Conservation (phyloP, 495 filamentous ascomycete species). For the Neurospora sublineolata region DNA sequence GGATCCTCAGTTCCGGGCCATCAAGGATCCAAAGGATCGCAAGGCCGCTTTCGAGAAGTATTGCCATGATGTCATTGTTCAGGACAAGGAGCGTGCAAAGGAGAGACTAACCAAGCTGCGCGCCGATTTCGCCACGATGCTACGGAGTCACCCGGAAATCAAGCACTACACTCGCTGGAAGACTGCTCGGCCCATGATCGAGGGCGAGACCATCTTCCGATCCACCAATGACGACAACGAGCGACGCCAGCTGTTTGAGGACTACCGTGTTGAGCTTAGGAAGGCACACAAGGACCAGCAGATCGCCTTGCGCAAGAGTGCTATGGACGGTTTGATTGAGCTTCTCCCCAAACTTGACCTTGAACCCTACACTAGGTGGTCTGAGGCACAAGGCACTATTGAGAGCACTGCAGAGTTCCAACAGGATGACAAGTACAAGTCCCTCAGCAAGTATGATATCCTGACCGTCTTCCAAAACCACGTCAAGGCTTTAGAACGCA, state of each 20-base stretch:
- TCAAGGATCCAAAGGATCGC: slow-evolving; percentile 88
- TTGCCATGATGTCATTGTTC: slow-evolving; percentile 73
- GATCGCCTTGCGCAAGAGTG: slow-evolving; percentile 57
- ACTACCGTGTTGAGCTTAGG: slow-evolving; percentile 78
- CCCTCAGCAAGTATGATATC: slow-evolving; percentile 79
- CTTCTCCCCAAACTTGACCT: slow-evolving; percentile 76
- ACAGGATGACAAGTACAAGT: slow-evolving; percentile 77
- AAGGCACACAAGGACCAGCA: slow-evolving; percentile 67
- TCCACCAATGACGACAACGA: slow-evolving; percentile 82
- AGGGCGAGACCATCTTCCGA: slow-evolving; percentile 89
- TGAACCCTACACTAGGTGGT: slow-evolving; percentile 92
- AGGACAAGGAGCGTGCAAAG: slow-evolving; percentile 91
- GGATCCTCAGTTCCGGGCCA: slow-evolving; percentile 84
- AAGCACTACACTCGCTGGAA: slow-evolving; percentile 97
- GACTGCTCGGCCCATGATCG: slow-evolving; percentile 87
- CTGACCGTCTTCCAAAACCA: slow-evolving; percentile 90
- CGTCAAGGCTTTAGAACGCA: slow-evolving; percentile 80
- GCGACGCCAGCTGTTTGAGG: slow-evolving; percentile 84
- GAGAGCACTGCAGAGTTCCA: slow-evolving; percentile 69
- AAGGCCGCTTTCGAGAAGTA: slow-evolving; percentile 94
- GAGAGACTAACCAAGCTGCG: slow-evolving; percentile 89
- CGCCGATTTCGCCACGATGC: slow-evolving; percentile 89
- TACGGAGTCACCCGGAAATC: slow-evolving; percentile 93
- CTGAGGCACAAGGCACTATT: slow-evolving; percentile 75
- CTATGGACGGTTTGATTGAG: slow-evolving; percentile 71